phyloP scores from a whole-genome alignment of 2,329 filamentous ascomycete genomes.

The Clonostachys rosea region DNA sequence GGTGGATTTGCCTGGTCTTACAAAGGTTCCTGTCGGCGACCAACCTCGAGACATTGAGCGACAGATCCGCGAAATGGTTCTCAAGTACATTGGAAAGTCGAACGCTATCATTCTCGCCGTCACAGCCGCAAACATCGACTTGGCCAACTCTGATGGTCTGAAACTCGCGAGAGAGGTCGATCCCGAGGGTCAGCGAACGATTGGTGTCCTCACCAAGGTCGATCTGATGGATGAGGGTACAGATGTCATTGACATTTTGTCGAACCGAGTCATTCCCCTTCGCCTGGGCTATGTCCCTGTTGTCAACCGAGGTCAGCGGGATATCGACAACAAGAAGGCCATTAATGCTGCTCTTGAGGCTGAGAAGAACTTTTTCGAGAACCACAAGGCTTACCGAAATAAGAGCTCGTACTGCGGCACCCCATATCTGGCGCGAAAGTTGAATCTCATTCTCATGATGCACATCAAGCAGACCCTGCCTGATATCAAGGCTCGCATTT shows the following conservation, averaged over 20 bases:
- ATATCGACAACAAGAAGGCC: slow-evolving; percentile 97
- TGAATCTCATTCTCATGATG: slow-evolving; percentile 99
- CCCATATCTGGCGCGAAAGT: slow-evolving; percentile 90
- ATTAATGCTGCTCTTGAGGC: slow-evolving; percentile 88
- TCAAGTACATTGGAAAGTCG: slow-evolving; percentile 97
- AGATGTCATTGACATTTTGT: slow-evolving; percentile 96
- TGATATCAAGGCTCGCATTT: slow-evolving; percentile 95
- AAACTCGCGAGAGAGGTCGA: slow-evolving; percentile 97
- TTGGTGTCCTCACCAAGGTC: slow-evolving; percentile 97
- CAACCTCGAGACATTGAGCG: slow-evolving; percentile 95
- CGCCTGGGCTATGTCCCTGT: slow-evolving; percentile 94
- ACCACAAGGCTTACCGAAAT: slow-evolving; percentile 97
- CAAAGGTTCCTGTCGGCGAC: slow-evolving; percentile 93
- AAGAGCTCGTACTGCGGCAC: slow-evolving; percentile 99
- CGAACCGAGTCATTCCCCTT: slow-evolving; percentile 92
- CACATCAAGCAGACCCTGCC: slow-evolving; percentile 99
- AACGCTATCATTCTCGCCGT: slow-evolving; percentile 98
- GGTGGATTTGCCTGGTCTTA: slow-evolving; percentile 93
- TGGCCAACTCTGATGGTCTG: slow-evolving; percentile 96
- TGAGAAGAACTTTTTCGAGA: slow-evolving; percentile 96
- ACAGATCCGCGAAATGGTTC: slow-evolving; percentile 95
- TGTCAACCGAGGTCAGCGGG: slow-evolving; percentile 94
- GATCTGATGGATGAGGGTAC: slow-evolving; percentile 99
- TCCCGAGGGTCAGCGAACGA: slow-evolving; percentile 94
- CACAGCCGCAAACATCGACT: slow-evolving; percentile 92